Evolutionary conservation across 441 rosid species (phyloP).

Genomic region (Erodium trifolium): DNA sequence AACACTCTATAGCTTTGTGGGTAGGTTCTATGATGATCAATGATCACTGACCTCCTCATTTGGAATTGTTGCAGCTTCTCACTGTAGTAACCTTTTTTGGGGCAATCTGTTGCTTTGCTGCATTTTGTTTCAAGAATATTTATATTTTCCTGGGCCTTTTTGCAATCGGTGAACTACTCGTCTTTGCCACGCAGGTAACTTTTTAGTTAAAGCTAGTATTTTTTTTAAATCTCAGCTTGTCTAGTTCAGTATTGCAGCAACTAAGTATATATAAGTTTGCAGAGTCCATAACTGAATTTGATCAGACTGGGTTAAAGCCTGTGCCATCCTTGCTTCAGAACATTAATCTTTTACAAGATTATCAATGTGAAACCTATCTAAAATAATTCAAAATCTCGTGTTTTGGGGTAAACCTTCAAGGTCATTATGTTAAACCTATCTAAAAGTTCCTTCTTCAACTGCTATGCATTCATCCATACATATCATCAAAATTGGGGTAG

Average conservation of each 20-base stretch:
- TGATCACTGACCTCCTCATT: conserved; percentile 1
- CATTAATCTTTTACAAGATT: too few species aligned
- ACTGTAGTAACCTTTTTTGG: conserved; percentile 63
- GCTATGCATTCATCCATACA: too few species aligned
- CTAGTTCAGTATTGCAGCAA: background rate
- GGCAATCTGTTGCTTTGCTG: conserved; percentile 66
- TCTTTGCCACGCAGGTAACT: conserved; percentile 84
- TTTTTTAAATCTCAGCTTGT: background rate
- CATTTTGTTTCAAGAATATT: conserved; percentile 84
- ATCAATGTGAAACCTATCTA: too few species aligned
- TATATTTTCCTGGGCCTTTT: conserved; percentile 75
- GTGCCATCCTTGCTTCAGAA: too few species aligned
- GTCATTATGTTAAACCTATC: too few species aligned
- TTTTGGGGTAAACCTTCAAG: too few species aligned
- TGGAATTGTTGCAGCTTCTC: conserved; percentile 57
- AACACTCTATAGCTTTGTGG: background rate
- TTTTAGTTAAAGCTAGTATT: background rate
- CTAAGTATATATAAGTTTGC: too few species aligned
- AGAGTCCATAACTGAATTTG: too few species aligned
- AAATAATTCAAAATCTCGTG: too few species aligned
- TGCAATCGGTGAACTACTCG: conserved; percentile 71
- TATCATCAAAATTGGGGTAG: too few species aligned
- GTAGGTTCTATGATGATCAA: background rate
- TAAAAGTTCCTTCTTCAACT: too few species aligned
- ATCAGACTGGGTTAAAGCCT: too few species aligned